Evolutionary conservation across 805 yeast genomes (phyloP).

Genomic region (Starmerella apis): DNA sequence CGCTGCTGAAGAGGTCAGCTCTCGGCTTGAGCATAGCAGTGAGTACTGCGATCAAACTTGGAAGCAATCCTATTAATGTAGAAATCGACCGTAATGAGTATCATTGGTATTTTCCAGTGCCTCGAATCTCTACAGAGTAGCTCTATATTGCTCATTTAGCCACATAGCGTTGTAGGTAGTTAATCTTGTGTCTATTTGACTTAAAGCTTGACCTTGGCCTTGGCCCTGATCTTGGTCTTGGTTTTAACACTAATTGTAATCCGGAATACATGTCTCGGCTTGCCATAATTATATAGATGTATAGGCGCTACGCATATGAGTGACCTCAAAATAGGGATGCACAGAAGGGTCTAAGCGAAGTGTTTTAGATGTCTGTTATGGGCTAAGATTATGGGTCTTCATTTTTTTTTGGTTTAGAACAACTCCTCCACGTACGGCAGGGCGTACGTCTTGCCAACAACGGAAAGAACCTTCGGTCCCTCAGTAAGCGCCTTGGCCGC

Average conservation of each 20-base stretch:
- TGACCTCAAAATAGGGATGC: no score
- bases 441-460: constrained; percentile 75
- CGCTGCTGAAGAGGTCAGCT: constrained; percentile 22
- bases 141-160: no score
- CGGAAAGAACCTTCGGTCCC: constrained; percentile 69
- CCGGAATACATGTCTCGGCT: no score
- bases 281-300: no score
- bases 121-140: constrained; percentile 17
- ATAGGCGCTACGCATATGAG: no score
- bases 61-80: constrained; percentile 15
- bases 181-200: no score
- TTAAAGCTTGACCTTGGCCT: no score
- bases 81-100: constrained; percentile 31
- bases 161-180: neutral
- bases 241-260: no score
- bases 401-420: constrained; percentile 34
- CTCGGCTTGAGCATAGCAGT: constrained; percentile 23
- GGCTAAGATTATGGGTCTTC: neutral
- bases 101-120: constrained; percentile 42
- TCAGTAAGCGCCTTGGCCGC: constrained; percentile 31
- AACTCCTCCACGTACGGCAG: constrained; percentile 88
- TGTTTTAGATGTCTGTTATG: neutral
- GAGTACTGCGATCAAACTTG: constrained; percentile 11
- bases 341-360: neutral
- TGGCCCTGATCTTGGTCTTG: no score